Evolutionary conservation across 2,329 filamentous ascomycete genomes (phyloP).

Genomic region (Gnomoniopsis sp.): DNA sequence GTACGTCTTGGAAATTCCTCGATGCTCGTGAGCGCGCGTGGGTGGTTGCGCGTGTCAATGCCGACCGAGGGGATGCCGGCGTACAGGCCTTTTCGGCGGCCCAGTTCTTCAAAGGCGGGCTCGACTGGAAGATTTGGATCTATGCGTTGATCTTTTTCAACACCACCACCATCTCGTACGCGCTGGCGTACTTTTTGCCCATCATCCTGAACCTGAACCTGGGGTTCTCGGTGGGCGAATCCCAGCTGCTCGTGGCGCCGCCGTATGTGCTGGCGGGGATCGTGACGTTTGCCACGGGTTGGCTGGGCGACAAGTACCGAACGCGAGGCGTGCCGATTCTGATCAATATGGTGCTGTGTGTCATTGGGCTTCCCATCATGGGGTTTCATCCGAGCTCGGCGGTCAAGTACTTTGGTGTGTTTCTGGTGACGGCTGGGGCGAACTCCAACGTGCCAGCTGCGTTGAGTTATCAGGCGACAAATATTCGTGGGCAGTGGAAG

Average conservation of each 20-base stretch:
- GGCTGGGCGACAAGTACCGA: constrained; percentile 63
- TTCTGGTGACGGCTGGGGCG: constrained; percentile 71
- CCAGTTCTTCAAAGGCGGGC: constrained; percentile 43
- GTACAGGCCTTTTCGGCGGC: constrained; percentile 48
- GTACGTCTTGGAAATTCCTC: constrained; percentile 51
- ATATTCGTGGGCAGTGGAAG: constrained; percentile 87
- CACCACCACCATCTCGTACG: constrained; percentile 70
- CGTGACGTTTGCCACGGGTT: constrained; percentile 58
- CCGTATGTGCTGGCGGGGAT: constrained; percentile 65
- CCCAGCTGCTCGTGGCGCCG: constrained; percentile 70
- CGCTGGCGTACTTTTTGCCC: constrained; percentile 75
- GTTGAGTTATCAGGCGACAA: constrained; percentile 82
- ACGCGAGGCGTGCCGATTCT: constrained; percentile 64
- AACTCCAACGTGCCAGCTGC: constrained; percentile 74
- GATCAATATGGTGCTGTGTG: constrained; percentile 61
- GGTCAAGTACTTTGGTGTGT: constrained; percentile 71
- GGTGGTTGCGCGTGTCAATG: constrained; percentile 51
- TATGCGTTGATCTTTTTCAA: constrained; percentile 61
- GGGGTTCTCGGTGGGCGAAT: constrained; percentile 58
- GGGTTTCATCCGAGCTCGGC: constrained; percentile 57
- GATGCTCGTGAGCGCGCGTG: constrained; percentile 47
- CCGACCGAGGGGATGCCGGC: constrained; percentile 55
- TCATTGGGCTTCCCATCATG: constrained; percentile 70
- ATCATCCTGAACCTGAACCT: constrained; percentile 65
- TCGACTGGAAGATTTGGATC: constrained; percentile 58